These are phyloP conservation scores for Pichia deserticola DNA, from an alignment of 805 yeast species.

Conservation along the genomic window DNA sequence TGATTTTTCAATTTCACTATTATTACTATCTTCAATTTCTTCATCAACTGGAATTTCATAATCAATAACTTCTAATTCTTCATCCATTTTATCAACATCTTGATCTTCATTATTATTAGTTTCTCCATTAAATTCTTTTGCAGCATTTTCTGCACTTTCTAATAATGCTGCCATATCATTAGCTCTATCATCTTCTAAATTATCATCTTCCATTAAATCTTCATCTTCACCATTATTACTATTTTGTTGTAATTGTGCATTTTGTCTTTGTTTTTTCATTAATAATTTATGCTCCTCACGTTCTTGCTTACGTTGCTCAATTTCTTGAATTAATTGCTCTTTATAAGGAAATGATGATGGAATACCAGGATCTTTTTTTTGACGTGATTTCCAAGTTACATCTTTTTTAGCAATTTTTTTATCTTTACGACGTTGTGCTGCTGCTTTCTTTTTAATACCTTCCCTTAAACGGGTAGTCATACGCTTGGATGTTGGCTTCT, in stretches of 20 bases:
- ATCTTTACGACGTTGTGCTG: constrained; percentile 85
- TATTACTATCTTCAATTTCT: constrained; percentile 26
- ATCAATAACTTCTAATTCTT: constrained; percentile 44
- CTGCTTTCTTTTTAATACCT: constrained; percentile 92
- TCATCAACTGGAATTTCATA: constrained; percentile 37
- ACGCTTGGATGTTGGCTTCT: constrained; percentile 74
- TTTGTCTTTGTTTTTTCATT: constrained; percentile 41
- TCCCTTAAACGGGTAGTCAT: constrained; percentile 88
- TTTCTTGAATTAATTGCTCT: constrained; percentile 66
- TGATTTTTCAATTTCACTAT: constrained; percentile 57
- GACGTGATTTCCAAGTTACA: constrained; percentile 85
- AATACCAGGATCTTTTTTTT: constrained; percentile 86
- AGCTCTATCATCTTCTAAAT: constrained; percentile 33
- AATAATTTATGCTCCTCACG: constrained; percentile 49
- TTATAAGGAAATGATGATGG: constrained; percentile 95
- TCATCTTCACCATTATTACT: constrained; percentile 18
- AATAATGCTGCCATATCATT: constrained; percentile 67
- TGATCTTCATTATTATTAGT: constrained; percentile 29
- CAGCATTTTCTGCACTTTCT: constrained; percentile 87
- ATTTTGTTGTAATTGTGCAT: constrained; percentile 12
- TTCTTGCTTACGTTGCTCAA: constrained; percentile 53
- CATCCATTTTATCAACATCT: constrained; percentile 36
- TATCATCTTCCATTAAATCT: constrained; percentile 29
- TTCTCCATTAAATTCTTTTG: constrained; percentile 63
- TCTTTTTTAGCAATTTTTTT: constrained; percentile 79